Evolutionary conservation across 2,329 filamentous ascomycete species (phyloP), one percentile per base, ranked within the genome.

Genomic region (Escovopsis sp.): DNA sequence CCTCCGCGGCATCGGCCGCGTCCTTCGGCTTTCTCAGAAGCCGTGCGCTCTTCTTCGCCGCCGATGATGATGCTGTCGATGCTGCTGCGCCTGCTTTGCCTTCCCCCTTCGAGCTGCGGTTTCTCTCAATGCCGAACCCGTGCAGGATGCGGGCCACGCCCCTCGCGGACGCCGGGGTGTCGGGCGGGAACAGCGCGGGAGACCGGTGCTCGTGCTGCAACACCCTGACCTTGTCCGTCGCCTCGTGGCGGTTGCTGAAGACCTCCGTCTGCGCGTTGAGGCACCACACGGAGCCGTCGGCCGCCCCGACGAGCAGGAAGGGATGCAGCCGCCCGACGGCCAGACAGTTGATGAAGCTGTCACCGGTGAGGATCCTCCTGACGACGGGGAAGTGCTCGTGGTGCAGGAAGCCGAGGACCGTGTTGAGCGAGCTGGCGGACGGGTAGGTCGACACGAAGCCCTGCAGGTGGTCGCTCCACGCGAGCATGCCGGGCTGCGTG

Each of bases 151-250:
- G 57, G 5, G 60, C 63, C 2, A 58, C 61, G 10, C 70, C 67
- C n/a, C 66, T 54, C n/a, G 43, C 41, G 1, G 46, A 40, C 2
- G 45, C 52, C 1, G 49, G 50, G 5, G 50, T 53, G 2, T 48
- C 50, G 0, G 38, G 21, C 2, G 50, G 41, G 27, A 57, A 52
- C 15, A 55, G 35, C 15, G 45, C 44, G 5, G 50, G 48, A 1
- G 62, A 53, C 2, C 61, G 55, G 43, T 68, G 70, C 46, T 74
- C 68, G 45, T 72, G 69, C 31, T 71, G 65, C 34, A 73, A 61
- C 2, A 76, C 23, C 12, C 53, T 46, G 26, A 60, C 47, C 19
- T 55, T 55, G 27, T 58, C 51, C 4, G 51, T 53, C 4, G 46
- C 45, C 9, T 55, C 54, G 13, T 52, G 49, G 0, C 51, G 48